phyloP scores from a whole-genome alignment of 2,329 filamentous ascomycete species.

The Cercospora citrullina region DNA sequence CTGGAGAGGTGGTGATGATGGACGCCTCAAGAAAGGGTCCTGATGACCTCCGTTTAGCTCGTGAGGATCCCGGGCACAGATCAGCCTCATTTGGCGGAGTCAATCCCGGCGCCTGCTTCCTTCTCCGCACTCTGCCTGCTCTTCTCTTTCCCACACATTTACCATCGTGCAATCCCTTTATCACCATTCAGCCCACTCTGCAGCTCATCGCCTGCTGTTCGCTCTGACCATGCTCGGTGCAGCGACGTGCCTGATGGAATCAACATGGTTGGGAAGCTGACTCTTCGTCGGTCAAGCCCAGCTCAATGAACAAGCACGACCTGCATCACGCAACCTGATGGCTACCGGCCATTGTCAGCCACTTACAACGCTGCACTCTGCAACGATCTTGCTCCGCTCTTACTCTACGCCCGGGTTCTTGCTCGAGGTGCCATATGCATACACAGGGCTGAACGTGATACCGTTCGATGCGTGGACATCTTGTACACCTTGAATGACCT shows the following conservation, averaged over 20 bases:
- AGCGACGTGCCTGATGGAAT: neutral
- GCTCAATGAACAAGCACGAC: neutral
- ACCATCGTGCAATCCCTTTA: neutral
- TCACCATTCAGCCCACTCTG: neutral
- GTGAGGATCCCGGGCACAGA: neutral
- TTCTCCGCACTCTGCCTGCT: neutral
- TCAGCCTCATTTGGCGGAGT: constrained; percentile 7
- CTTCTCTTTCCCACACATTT: neutral
- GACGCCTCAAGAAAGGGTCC: constrained; percentile 5
- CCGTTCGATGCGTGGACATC: neutral
- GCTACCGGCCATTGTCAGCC: neutral
- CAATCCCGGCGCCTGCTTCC: neutral
- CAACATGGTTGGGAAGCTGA: neutral
- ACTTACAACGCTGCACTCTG: neutral
- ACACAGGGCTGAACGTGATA: neutral
- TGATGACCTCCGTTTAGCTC: constrained; percentile 3
- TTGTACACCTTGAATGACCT: neutral
- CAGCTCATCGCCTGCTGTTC: neutral
- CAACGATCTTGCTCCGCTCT: neutral
- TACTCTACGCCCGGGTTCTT: neutral
- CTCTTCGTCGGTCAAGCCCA: neutral
- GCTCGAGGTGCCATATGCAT: neutral
- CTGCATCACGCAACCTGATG: neutral
- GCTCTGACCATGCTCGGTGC: neutral
- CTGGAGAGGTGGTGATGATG: neutral